Base-by-base conservation (phyloP, 2,329 filamentous ascomycete genomes). In the Xylaria sp. region DNA sequence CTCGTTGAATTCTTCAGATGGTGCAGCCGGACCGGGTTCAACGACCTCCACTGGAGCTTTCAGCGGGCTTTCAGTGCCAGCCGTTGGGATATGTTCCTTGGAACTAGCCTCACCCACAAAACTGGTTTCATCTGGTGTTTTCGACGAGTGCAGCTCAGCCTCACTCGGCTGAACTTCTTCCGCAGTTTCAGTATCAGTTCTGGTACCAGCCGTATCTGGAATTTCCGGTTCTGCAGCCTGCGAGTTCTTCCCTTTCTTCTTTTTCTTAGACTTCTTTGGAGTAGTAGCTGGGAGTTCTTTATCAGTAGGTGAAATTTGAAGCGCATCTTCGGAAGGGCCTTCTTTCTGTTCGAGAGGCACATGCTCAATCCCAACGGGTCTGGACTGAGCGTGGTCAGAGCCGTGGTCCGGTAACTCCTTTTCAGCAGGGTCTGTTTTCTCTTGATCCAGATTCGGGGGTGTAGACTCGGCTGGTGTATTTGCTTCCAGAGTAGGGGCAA, bases 211-310 rank as follows among this genome's bases (percentile, higher is more conserved):
- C 28, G 39, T 23, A 20, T 15, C 18, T 10, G 15, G 25, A 8
- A 28, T 3, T 41, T 60, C 64, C 2, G 34, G n/a, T 8, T 65
- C 64, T 7, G 4, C 13, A 12, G 39, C 39, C 57, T 53, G 55
- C 9, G 58, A 46, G n/a, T 5, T 18, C 34, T 68, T 65, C 32
- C 65, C 59, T 28, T 67, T 68, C 48, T 69, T 69, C 59, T 68
- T 66, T 63, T 68, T 70, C 65, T 71, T 74, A 25, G 58, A 66
- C 25, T 68, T 69, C 23, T 69, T 68, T 25, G 68, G 55, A 66
- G 59, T 43, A 20, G 58, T 30, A 50, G 55, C 39, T 41, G 55
- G 41, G 39, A 39, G 41, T 56, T 74, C 66, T 39, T 66, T 69
- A 25, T 56, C 58, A 39, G 50, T 53, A 56, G 58, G 15, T 5